These are phyloP conservation scores for Dictyostelium brefeldianum DNA, from an alignment of 78 protist genomes.

Conservation along the genomic window DNA sequence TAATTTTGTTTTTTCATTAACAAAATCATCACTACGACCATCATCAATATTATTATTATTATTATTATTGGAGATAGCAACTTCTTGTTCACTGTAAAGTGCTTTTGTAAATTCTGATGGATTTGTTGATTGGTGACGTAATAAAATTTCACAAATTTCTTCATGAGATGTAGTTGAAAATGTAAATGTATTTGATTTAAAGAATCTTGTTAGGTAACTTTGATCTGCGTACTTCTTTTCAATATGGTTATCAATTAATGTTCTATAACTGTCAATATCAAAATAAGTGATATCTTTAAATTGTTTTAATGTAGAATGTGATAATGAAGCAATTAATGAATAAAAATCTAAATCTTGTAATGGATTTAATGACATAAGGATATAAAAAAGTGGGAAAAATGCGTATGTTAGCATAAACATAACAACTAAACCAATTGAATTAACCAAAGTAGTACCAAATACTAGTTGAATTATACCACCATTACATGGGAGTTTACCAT, in stretches of 20 bases:
- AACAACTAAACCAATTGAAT: background rate
- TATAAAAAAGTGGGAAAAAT: constrained; percentile 10
- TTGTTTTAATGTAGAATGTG: constrained; percentile 3
- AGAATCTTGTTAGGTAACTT: background rate
- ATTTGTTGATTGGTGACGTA: background rate
- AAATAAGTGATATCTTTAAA: background rate
- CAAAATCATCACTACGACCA: background rate
- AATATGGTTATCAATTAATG: background rate
- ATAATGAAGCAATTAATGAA: background rate
- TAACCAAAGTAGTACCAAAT: background rate
- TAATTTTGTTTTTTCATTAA: too few species aligned
- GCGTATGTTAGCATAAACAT: background rate
- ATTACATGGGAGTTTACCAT: background rate
- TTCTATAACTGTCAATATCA: background rate
- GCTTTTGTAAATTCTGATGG: background rate
- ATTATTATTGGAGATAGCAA: too few species aligned
- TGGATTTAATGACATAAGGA: background rate
- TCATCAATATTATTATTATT: background rate
- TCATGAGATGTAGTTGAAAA: background rate
- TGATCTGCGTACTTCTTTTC: background rate
- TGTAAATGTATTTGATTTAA: background rate
- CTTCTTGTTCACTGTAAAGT: background rate
- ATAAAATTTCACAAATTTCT: constrained; percentile 8
- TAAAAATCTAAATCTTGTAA: constrained; percentile 13
- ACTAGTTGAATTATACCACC: background rate